Conservation (phyloP, 2,329 filamentous ascomycete species). For the Colletotrichum sansevieriae region DNA sequence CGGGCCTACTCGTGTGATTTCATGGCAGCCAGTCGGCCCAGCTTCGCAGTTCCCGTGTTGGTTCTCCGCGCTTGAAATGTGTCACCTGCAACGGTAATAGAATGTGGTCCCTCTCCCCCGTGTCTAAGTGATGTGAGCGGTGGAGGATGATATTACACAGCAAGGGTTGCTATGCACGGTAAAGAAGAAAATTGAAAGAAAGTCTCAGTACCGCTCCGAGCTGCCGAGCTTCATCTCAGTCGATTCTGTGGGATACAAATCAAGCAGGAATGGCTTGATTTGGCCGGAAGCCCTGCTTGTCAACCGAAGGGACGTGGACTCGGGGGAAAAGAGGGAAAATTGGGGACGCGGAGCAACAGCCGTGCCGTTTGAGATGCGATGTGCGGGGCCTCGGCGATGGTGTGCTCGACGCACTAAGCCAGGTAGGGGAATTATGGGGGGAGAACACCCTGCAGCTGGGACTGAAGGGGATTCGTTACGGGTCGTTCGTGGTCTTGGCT, state of each 20-base stretch:
- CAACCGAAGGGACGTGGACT: not conserved
- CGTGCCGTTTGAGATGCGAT: conserved; percentile 23
- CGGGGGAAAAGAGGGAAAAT: conserved; percentile 20
- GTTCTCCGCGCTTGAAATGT: not conserved
- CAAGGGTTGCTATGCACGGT: conserved; percentile 2
- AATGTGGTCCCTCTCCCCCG: too few species aligned
- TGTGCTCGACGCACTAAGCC: conserved; percentile 37
- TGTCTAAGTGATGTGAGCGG: conserved; percentile 4
- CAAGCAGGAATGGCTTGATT: conserved; percentile 3
- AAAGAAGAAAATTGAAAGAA: not conserved
- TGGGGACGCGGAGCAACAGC: conserved; percentile 24
- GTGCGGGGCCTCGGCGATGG: conserved; percentile 33
- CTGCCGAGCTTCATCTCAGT: not conserved
- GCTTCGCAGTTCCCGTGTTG: not conserved
- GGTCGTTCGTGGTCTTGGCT: conserved; percentile 29
- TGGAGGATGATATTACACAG: conserved; percentile 26
- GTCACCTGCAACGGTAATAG: conserved; percentile 1
- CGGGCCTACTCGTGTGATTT: conserved; percentile 25
- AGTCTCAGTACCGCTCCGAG: conserved; percentile 1
- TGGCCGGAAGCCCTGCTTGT: conserved; percentile 22
- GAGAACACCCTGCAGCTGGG: conserved; percentile 23
- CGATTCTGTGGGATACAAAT: conserved; percentile 20
- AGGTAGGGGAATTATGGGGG: conserved; percentile 14
- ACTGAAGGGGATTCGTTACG: conserved; percentile 14
- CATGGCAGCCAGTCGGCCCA: conserved; percentile 33